Conservation (phyloP, 202 grass and related monocot genomes). For the Schoenoplectus triqueter region DNA sequence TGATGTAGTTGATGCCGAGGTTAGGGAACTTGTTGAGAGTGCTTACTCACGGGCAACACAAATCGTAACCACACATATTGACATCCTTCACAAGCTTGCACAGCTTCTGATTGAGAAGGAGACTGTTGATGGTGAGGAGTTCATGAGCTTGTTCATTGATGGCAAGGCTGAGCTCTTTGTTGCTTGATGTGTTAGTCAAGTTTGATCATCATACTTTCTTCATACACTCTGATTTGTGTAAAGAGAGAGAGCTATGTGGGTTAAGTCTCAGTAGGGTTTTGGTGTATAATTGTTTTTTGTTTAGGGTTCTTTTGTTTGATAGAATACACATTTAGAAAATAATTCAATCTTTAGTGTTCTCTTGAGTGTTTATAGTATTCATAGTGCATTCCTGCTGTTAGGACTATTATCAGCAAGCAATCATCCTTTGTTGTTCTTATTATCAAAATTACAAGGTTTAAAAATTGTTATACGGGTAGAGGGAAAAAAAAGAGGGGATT, state of each 20-base stretch:
- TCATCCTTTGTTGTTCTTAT: conserved; percentile 3
- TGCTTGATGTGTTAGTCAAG: conserved; percentile 41
- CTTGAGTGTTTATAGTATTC: background rate
- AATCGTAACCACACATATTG: conserved; percentile 71
- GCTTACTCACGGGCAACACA: conserved; percentile 77
- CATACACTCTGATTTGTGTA: conserved; percentile 23
- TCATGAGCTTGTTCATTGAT: conserved; percentile 98
- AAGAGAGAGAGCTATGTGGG: background rate
- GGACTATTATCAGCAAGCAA: background rate
- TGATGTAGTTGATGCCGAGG: conserved; percentile 84
- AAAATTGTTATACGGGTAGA: background rate
- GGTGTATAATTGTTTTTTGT: conserved; percentile 42
- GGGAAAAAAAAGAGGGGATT: background rate
- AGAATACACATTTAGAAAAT: conserved; percentile 27
- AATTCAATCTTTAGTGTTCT: conserved; percentile 27
- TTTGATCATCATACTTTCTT: conserved; percentile 23
- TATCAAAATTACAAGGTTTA: conserved; percentile 2
- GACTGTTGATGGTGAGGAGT: conserved; percentile 92
- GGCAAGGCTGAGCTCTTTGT: conserved; percentile 86
- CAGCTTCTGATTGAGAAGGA: conserved; percentile 98
- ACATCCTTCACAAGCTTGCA: conserved; percentile 90
- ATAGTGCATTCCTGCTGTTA: background rate
- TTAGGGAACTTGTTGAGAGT: conserved; percentile 82
- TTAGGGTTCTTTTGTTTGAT: conserved; percentile 35
- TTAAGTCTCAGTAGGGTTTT: conserved; percentile 7